Percentiles rank a stretch among this genome's conserved stretches.
Conservation (phyloP, 371 early-diverging fungal genomes). For the Basidiobolus meristosporus region DNA sequence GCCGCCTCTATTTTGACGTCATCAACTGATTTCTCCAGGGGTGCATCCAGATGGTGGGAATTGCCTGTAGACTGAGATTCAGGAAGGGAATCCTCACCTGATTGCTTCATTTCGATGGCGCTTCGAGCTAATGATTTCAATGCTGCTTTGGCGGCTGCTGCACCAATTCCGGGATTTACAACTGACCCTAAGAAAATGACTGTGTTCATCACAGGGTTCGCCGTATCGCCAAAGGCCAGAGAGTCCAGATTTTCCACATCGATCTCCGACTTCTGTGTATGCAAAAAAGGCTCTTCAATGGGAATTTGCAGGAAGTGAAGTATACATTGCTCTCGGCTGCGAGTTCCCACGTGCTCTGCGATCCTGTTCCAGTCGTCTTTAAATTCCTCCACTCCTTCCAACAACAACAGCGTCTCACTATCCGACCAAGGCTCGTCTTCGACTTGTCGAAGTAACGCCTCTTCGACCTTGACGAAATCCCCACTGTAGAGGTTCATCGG, state of each 20-base stretch:
- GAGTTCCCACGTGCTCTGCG: slow-evolving; percentile 83
- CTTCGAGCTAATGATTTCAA: slow-evolving; percentile 16
- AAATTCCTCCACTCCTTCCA: slow-evolving; percentile 91
- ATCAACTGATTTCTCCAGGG: neutral
- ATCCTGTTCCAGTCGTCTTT: slow-evolving; percentile 94
- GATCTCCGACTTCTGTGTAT: slow-evolving; percentile 9
- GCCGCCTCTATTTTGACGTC: slow-evolving; percentile 2
- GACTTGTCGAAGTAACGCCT: slow-evolving; percentile 20
- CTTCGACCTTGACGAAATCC: slow-evolving; percentile 67
- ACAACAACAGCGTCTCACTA: slow-evolving; percentile 77
- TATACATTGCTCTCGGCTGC: slow-evolving; percentile 85
- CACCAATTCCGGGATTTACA: slow-evolving; percentile 80
- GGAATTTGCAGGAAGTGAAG: slow-evolving; percentile 88
- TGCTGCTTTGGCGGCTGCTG: slow-evolving; percentile 67
- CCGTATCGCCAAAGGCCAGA: slow-evolving; percentile 59
- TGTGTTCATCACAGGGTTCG: slow-evolving; percentile 92
- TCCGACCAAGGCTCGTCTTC: slow-evolving; percentile 71
- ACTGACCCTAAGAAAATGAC: slow-evolving; percentile 84
- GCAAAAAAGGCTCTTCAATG: slow-evolving; percentile 76
- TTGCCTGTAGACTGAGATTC: slow-evolving; percentile 2
- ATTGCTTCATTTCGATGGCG: no score
- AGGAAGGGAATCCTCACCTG: slow-evolving; percentile 1
- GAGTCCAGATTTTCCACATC: slow-evolving; percentile 41
- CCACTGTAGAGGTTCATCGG: slow-evolving; percentile 62
- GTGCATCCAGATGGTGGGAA: neutral